Conservation (phyloP, 768 basidiomycete genomes). For the Hydnum rufescens region DNA sequence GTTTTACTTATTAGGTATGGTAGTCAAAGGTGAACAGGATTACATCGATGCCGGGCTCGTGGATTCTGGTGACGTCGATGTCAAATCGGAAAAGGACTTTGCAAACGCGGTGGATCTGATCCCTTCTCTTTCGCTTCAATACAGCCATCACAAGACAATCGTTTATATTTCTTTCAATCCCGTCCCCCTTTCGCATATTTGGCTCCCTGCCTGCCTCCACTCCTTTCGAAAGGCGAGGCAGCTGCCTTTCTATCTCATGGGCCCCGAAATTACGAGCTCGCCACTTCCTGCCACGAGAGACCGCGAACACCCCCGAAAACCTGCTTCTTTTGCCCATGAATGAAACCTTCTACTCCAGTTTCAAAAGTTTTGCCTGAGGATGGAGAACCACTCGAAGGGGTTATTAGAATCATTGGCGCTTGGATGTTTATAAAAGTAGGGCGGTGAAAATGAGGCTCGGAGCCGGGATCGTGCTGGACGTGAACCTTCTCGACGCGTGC, state of each 20-base stretch:
- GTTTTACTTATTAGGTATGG: not conserved
- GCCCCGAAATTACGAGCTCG: too few species aligned
- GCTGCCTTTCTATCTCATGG: too few species aligned
- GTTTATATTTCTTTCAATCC: slow-evolving; percentile 79
- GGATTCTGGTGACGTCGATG: not conserved
- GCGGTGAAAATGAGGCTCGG: slow-evolving; percentile 68
- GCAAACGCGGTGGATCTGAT: slow-evolving; percentile 42
- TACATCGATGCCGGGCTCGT: slow-evolving; percentile 3
- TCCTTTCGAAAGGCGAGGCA: slow-evolving; percentile 7
- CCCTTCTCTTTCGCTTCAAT: not conserved
- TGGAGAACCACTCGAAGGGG: slow-evolving; percentile 37
- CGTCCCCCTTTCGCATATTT: slow-evolving; percentile 65
- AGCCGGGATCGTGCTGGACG: slow-evolving; percentile 69
- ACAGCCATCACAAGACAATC: slow-evolving; percentile 16
- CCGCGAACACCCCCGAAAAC: slow-evolving; percentile 12
- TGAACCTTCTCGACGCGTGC: slow-evolving; percentile 20
- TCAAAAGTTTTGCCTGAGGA: slow-evolving; percentile 14
- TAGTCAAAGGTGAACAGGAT: not conserved
- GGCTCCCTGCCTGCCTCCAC: slow-evolving; percentile 20
- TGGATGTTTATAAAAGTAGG: slow-evolving; percentile 74
- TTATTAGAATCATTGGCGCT: slow-evolving; percentile 64
- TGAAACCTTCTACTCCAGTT: slow-evolving; percentile 10
- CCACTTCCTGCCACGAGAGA: too few species aligned
- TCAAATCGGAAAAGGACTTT: slow-evolving; percentile 17
- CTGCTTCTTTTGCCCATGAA: slow-evolving; percentile 8